phyloP scores from a whole-genome alignment of 176 grass and related monocot species.

The Paspalum vaginatum region DNA sequence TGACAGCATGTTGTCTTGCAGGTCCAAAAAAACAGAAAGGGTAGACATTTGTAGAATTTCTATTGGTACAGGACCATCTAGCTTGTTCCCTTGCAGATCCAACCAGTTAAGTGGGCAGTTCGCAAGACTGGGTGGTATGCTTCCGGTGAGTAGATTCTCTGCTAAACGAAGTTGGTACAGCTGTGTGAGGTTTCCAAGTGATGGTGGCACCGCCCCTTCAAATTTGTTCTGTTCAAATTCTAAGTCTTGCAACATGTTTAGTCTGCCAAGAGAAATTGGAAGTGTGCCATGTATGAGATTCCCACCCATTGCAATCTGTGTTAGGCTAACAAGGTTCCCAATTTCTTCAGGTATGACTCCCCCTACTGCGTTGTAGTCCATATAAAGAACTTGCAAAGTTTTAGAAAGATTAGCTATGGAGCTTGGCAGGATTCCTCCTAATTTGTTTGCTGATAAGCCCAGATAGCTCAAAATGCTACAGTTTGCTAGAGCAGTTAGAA shows the following conservation, averaged over 20 bases:
- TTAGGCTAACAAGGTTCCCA: neutral
- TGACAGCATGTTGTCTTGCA: conserved; percentile 3
- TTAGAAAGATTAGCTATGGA: conserved; percentile 12
- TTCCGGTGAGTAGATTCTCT: conserved; percentile 3
- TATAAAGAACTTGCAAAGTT: neutral
- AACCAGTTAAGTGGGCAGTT: conserved; percentile 9
- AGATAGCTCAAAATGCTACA: conserved; percentile 1
- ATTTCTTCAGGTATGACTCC: neutral
- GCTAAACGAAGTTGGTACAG: neutral
- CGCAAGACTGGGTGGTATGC: neutral
- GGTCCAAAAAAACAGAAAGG: neutral
- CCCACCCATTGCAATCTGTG: neutral
- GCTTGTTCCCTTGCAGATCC: conserved; percentile 3
- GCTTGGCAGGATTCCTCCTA: neutral
- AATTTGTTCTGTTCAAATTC: neutral
- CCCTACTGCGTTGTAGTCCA: neutral
- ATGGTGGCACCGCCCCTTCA: neutral
- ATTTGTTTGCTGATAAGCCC: neutral
- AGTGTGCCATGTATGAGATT: neutral
- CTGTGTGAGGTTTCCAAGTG: conserved; percentile 4
- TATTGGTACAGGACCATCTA: neutral
- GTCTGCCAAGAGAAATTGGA: neutral
- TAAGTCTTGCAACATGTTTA: conserved; percentile 4
- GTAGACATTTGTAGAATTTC: conserved; percentile 4
- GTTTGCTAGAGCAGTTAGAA: neutral